Evolutionary conservation across 345 rosid species (phyloP), one percentile per base, ranked within the genome.

Genomic region (Camelina hispida): DNA sequence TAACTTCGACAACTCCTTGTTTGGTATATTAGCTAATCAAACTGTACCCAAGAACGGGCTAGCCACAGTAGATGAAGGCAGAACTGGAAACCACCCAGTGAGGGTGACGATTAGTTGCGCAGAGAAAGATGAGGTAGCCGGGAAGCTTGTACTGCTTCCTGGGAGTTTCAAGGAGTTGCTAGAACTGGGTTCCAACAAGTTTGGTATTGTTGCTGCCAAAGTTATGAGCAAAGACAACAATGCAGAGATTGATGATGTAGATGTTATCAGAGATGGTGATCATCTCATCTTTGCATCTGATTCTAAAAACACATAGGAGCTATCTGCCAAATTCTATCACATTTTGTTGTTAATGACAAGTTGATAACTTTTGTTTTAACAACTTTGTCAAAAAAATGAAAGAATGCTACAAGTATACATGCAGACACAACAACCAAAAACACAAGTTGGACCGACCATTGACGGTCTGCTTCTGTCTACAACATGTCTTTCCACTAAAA

Each of bases 261-360:
- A 80, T 28, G 89, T 90, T 32, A 82, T 92, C 13, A 84, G 93
- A 84, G 98, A 94, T 34, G 96, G 91, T 2, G 97, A 95, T 72
- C 91, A 84, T 85, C 91, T 95, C 22, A 44, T 86, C 61, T 87
- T 90, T 73, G 80, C 72, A n/a, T 10, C 46, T 56, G 47, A 77
- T 48, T 65, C 61, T 28, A 56, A 51, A 52, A 17, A 64, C 0
- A 7, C 62, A 40, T 77, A 56, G 13, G 25, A 30, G 15, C 20
- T 50, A 57, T 16, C 23, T 18, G 54, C 5, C 40, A 44, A 23
- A 9, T 61, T 76, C 22, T 42, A 9, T 9, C 35, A 50, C 54
- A 22, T 50, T 17, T 61, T 9, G 22, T 4, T 69, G 16, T 59
- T 46, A 37, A 35, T 42, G 17, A 66, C 9, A 8, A 37, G 16